Percentiles rank a stretch among this genome's conserved stretches.
Conservation (phyloP, 768 basidiomycete species). For the Macrolepiota fuliginosa region DNA sequence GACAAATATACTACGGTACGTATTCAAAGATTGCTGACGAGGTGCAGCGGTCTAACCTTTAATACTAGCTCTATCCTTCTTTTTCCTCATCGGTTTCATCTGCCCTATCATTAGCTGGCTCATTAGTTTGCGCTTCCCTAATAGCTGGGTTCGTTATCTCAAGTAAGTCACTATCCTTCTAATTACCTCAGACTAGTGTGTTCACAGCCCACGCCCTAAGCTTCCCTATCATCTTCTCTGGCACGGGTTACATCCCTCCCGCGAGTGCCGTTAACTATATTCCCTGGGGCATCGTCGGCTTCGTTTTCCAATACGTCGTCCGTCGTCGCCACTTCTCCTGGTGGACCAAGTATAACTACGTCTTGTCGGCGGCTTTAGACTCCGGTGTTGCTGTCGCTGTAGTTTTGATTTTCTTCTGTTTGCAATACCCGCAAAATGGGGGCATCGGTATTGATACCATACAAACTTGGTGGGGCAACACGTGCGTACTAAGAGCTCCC, state of each 20-base stretch:
- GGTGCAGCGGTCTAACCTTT: background rate
- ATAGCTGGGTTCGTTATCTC: conserved; percentile 57
- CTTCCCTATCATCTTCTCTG: conserved; percentile 60
- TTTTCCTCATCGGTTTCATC: conserved; percentile 75
- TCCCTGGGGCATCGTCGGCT: conserved; percentile 63
- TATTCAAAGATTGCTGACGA: background rate
- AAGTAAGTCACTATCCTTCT: conserved; percentile 40
- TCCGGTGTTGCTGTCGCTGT: conserved; percentile 61
- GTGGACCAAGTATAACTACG: conserved; percentile 72
- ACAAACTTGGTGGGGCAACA: conserved; percentile 74
- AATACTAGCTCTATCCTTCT: conserved; percentile 51
- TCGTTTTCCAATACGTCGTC: conserved; percentile 63
- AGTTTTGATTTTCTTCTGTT: conserved; percentile 53
- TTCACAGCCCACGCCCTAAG: conserved; percentile 15
- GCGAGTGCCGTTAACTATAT: conserved; percentile 69
- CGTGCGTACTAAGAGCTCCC: conserved; percentile 24
- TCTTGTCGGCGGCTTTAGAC: conserved; percentile 71
- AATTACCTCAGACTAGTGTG: background rate
- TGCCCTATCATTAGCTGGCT: conserved; percentile 57
- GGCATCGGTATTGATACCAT: conserved; percentile 52
- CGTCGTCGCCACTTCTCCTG: conserved; percentile 60
- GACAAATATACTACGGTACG: conserved; percentile 55
- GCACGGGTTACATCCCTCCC: conserved; percentile 61
- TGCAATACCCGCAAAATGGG: conserved; percentile 67
- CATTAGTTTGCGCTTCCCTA: conserved; percentile 58